Evolutionary conservation across 1,139 yeast species (phyloP), one percentile per base, ranked within the genome.

Genomic region (Maudiozyma humilis): DNA sequence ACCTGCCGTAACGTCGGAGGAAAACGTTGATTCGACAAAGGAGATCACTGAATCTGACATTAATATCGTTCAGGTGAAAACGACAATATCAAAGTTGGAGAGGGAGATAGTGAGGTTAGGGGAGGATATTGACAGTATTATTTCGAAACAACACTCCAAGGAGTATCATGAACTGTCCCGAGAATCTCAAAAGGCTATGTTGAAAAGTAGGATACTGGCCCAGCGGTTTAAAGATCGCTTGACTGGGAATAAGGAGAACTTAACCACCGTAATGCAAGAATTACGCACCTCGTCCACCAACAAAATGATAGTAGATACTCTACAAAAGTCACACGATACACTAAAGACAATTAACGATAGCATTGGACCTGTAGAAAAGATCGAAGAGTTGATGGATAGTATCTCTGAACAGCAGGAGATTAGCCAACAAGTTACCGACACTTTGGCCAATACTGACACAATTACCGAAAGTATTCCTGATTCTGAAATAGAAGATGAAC

Each of bases 261-360:
- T 78, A 20, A 57, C 56, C 15, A 55, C 63, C 2, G 61, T 76
- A 0, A 53, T 73, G 31, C 53, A 58, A 36, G 74, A 74, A 49
- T 69, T 78, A 36, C 70, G 76, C 51, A 72, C 74, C 44, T 72
- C 79, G 1, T 63, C 67, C 13, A 63, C 72, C 2, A 76, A 76
- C 50, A 56, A 64, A 4, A 57, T 65, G 15, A 51, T 75, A 4
- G 57, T 68, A 31, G 60, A 63, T n/a, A 68, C 70, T 5, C 52
- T 75, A 40, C 55, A 60, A 14, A 58, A 59, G 3, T 69, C 76
- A 6, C 57, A 71, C 1, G 52, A 53, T 4, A 46, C 62, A 4
- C 49, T 66, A 25, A 56, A 51, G 40, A 45, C 52, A 7, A 53
- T 66, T 19, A 64, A 65, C 42, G 43, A 55, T 2, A 60, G 63